Base-by-base conservation (phyloP, 768 basidiomycete genomes). In the Ephemerocybe angulata region DNA sequence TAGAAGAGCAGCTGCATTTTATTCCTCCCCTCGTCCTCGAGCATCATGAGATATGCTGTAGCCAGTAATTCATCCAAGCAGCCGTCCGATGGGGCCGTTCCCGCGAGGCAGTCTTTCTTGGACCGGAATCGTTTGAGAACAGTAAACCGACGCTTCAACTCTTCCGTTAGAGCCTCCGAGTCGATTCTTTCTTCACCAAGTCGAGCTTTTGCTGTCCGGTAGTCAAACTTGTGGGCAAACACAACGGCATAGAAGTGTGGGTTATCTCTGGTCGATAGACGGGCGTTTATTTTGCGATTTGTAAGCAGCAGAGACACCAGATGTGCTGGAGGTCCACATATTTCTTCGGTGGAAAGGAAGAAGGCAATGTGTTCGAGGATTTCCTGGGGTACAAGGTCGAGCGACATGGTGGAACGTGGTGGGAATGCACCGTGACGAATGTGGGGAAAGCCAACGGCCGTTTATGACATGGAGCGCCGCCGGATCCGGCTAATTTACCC, bases 11-110 rank as follows among this genome's bases (percentile, higher is more conserved):
- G 76, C 64, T 90, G 89, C 42, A 47, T 66, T 60, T 80, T 80
- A 60, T 92, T 92, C 64, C 80, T 85, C 40, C 83, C 87, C 27
- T 87, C 87, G 60, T 90, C 87, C 71, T 93, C 91, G 44, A 93
- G 72, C 77, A 91, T 79, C 83, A 93, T 83, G 33, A 89, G 69
- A 63, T 87, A 91, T 25, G 84, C 79, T 27, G 80, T 78, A 75
- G 84, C 87, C 4, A 92, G 78, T 13, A 82, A 63, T n/a, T 83
- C 74, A 22, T 72, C 70, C 30, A 78, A 54, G 17, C 58, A 22
- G 41, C 52, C 47, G 42, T 46, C 46, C 2, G 53, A 21, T 4
- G 27, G 22, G 30, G 35, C 25, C 24, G 43, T 27, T 40, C 15
- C 28, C 29, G 31, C 50, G 53, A 55, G 19, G 12, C 76, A 74